Percentiles rank a stretch among this genome's conserved stretches.
phyloP scores from a whole-genome alignment of 352 stramenopile species.

The Pythium aphanidermatum region DNA sequence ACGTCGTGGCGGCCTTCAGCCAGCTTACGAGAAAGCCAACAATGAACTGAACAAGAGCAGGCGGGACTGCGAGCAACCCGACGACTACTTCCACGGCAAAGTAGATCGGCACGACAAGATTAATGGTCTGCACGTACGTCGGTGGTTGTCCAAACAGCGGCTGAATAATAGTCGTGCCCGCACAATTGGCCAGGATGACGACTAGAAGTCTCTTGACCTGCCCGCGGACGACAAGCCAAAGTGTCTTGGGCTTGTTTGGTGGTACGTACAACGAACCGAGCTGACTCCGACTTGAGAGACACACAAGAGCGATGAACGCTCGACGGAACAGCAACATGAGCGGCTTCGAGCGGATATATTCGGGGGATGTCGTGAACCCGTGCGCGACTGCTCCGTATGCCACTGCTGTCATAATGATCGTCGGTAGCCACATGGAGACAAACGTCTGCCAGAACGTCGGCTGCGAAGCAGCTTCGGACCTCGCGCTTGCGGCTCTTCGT shows the following conservation, averaged over 20 bases:
- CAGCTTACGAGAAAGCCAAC: conserved; percentile 59
- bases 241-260: conserved; percentile 25
- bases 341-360: conserved; percentile 38
- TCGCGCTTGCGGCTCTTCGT: too few relatives aligned
- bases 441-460: conserved; percentile 4
- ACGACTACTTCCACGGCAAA: conserved; percentile 34
- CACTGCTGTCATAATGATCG: conserved; percentile 29
- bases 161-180: conserved; percentile 58
- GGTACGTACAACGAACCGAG: conserved; percentile 36
- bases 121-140: conserved; percentile 51
- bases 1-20: conserved; percentile 67
- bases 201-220: conserved; percentile 45
- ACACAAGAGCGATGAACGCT: conserved; percentile 58
- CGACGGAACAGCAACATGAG: conserved; percentile 43
- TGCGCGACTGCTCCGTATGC: conserved; percentile 38
- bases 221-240: conserved; percentile 22
- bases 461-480: not conserved
- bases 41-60: conserved; percentile 37
- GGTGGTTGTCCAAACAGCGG: conserved; percentile 46
- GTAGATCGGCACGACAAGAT: conserved; percentile 58
- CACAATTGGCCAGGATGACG: conserved; percentile 52
- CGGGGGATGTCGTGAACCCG: conserved; percentile 45
- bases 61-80: conserved; percentile 32
- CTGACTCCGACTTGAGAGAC: conserved; percentile 39
- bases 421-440: conserved; percentile 24